phyloP scores from a whole-genome alignment of 164 flowering plant species.

The Magnolia sinica region DNA sequence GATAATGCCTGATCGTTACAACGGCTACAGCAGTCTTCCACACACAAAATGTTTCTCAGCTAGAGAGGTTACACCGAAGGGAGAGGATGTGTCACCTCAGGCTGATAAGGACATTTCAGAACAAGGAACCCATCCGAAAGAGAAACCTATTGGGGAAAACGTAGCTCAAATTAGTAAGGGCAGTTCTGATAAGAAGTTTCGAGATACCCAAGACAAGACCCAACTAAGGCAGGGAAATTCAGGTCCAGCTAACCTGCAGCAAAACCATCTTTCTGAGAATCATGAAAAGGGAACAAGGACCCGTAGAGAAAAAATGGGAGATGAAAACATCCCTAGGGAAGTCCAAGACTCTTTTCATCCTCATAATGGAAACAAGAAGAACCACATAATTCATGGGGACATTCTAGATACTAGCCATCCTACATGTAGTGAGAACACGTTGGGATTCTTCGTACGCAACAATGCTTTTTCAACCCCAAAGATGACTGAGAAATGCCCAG shows the following conservation, averaged over 20 bases:
- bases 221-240: constrained; percentile 4
- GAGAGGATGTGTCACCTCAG: neutral
- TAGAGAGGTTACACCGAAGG: constrained; percentile 2
- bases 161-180: neutral
- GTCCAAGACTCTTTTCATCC: neutral
- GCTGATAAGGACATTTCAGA: constrained; percentile 14
- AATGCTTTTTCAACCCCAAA: too few species aligned
- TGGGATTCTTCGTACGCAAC: too few species aligned
- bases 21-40: constrained; percentile 30
- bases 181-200: neutral
- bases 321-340: neutral
- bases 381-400: neutral
- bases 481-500: neutral
- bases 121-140: constrained; percentile 8
- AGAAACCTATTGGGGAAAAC: constrained; percentile 8
- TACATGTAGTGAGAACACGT: neutral
- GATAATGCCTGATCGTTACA: constrained; percentile 65
- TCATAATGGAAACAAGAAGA: neutral
- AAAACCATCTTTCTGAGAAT: neutral
- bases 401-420: neutral
- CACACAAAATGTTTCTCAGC: constrained; percentile 32
- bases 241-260: neutral
- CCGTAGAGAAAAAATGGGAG: neutral
- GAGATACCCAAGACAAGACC: neutral
- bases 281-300: neutral